Evolutionary conservation across 192 early-diverging fungal species (phyloP).

Genomic region (Geranomyces variabilis): DNA sequence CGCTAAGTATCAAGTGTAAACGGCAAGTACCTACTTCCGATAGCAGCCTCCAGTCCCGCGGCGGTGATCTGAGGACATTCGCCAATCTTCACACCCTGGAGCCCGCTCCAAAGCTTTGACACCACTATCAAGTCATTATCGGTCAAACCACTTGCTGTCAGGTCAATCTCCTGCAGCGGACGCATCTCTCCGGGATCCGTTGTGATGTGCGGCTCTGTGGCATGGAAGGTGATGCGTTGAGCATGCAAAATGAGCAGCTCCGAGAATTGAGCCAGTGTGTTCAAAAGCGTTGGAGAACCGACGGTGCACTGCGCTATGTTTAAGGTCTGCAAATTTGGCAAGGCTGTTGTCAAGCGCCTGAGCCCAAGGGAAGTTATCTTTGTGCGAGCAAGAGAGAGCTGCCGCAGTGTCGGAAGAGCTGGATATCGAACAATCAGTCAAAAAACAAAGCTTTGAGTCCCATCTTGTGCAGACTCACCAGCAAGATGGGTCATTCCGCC

Average conservation of each 20-base stretch:
- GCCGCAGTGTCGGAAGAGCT: background rate
- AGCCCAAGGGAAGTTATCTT: background rate
- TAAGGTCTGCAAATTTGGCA: background rate
- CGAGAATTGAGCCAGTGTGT: background rate
- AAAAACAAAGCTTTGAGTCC: background rate
- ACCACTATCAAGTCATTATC: background rate
- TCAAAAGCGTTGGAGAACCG: background rate
- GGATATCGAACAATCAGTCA: background rate
- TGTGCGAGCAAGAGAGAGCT: conserved; percentile 3
- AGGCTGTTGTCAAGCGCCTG: background rate
- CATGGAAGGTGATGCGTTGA: background rate
- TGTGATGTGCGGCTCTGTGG: background rate
- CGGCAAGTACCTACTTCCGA: background rate
- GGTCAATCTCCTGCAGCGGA: background rate
- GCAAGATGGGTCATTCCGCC: background rate
- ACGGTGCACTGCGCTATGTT: background rate
- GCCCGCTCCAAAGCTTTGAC: background rate
- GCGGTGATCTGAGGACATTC: background rate
- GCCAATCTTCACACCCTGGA: background rate
- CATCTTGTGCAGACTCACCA: background rate
- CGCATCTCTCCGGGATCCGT: background rate
- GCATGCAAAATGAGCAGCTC: background rate
- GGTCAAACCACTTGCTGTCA: background rate
- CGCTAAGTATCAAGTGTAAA: background rate
- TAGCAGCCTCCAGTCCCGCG: background rate